Percentiles rank a stretch among this genome's conserved stretches.
These are phyloP conservation scores for Stemphylium beticola DNA, from an alignment of 2,329 filamentous ascomycete species.

Conservation along the genomic window DNA sequence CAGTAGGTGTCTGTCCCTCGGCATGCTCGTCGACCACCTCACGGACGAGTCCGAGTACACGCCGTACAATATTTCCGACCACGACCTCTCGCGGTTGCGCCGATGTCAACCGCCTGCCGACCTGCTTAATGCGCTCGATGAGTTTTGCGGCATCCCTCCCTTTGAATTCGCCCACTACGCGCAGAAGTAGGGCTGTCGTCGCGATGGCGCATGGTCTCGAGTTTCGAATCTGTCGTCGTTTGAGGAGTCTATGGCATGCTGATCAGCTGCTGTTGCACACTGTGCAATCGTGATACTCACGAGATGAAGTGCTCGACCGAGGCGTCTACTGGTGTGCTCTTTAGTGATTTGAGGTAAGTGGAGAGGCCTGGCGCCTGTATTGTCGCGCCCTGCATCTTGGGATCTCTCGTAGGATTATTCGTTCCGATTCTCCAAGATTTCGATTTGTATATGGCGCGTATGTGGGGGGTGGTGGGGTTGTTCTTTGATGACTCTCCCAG, in stretches of 20 bases:
- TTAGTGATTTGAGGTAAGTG: conserved; percentile 75
- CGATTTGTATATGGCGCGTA: conserved; percentile 7
- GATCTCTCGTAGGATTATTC: not conserved
- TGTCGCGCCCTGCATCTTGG: conserved; percentile 37
- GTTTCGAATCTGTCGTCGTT: conserved; percentile 86
- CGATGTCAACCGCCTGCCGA: conserved; percentile 77
- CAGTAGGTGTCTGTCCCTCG: conserved; percentile 64
- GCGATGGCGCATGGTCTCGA: conserved; percentile 89
- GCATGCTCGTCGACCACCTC: conserved; percentile 86
- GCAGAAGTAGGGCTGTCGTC: conserved; percentile 85
- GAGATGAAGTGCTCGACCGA: conserved; percentile 84
- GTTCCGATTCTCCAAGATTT: conserved; percentile 1
- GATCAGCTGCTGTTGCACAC: conserved; percentile 10
- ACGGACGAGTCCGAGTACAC: conserved; percentile 87
- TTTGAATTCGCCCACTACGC: conserved; percentile 82
- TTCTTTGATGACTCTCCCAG: not conserved
- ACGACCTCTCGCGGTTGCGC: conserved; percentile 91
- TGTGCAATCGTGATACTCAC: conserved; percentile 57
- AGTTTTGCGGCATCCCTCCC: conserved; percentile 79
- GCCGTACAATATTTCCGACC: conserved; percentile 91
- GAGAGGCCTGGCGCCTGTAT: conserved; percentile 72
- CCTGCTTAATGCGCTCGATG: conserved; percentile 77
- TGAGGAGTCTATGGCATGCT: conserved; percentile 70
- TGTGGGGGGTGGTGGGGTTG: conserved; percentile 33
- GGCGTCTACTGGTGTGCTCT: conserved; percentile 75